Evolutionary conservation across 2,329 filamentous ascomycete species (phyloP).

Genomic region (Clonostachys byssicola): DNA sequence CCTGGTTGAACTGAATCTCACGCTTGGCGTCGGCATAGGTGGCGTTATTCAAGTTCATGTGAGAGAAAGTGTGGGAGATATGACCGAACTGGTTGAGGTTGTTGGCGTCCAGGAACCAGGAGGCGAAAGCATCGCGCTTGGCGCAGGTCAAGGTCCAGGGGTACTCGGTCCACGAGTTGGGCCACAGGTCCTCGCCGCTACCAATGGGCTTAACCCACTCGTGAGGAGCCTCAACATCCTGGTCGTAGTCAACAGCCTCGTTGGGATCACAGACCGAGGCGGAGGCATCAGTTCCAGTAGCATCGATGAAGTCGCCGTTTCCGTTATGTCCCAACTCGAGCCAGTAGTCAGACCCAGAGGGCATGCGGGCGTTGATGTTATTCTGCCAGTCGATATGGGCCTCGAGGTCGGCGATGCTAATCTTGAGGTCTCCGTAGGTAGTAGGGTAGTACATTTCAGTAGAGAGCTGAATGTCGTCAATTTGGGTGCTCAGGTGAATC

Average conservation of each 20-base stretch:
- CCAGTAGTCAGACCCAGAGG: conserved; percentile 44
- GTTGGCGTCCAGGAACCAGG: conserved; percentile 41
- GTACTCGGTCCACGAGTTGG: conserved; percentile 42
- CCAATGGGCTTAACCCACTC: conserved; percentile 42
- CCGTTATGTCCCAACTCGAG: conserved; percentile 51
- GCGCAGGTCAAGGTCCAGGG: conserved; percentile 44
- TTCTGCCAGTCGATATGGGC: conserved; percentile 35
- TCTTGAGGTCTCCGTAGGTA: conserved; percentile 38
- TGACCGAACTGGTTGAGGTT: conserved; percentile 52
- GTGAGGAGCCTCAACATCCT: conserved; percentile 36
- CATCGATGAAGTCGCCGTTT: conserved; percentile 41
- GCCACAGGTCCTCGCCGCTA: conserved; percentile 44
- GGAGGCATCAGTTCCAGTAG: conserved; percentile 40
- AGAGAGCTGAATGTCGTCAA: conserved; percentile 59
- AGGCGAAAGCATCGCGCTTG: conserved; percentile 40
- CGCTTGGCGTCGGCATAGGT: conserved; percentile 51
- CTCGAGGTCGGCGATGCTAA: conserved; percentile 40
- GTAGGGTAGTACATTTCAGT: conserved; percentile 48
- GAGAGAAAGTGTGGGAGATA: conserved; percentile 60
- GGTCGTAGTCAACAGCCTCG: conserved; percentile 36
- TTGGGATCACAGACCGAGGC: conserved; percentile 29
- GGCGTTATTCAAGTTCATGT: conserved; percentile 53
- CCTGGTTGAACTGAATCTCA: conserved; percentile 57
- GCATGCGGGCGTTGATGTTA: conserved; percentile 39
- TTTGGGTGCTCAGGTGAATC: conserved; percentile 49